Evolutionary conservation across 1,284 basidiomycete genomes (phyloP), one percentile per base, ranked within the genome.

Genomic region (Exobasidium cylindrosporum): DNA sequence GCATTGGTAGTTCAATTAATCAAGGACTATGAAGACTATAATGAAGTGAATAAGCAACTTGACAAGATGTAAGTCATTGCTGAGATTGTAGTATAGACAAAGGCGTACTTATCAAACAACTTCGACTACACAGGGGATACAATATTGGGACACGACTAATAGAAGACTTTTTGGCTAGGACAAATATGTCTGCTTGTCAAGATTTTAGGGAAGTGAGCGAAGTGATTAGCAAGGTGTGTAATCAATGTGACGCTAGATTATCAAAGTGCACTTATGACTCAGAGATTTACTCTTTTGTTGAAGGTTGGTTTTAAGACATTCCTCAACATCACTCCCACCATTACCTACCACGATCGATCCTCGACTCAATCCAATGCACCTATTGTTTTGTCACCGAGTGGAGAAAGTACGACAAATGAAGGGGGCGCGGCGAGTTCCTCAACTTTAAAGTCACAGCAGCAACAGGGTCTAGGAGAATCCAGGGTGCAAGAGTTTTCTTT

Each of bases 251-350:
- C 26, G 46, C 13, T 21, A 47, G 7, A 10, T 47, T 7, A 47
- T 10, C 46, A n/a, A n/a, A n/a, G n/a, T n/a, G n/a, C n/a, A n/a
- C n/a, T n/a, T 17, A 21, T 44, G n/a, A n/a, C n/a, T n/a, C n/a
- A n/a, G n/a, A n/a, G n/a, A n/a, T n/a, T n/a, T n/a, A n/a, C n/a
- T n/a, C n/a, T n/a, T n/a, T n/a, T n/a, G n/a, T n/a, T n/a, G 6
- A 67, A 95, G 91, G 90, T 98, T 70, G 96, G 93, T n/a, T 98
- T 98, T 85, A 97, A 97, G 82, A 89, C 92, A 13, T 98, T 98
- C 81, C 83, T 99, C 60, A 97, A 97, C 80, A 90, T 97, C 70
- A 88, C 89, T 0, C 96, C 96, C 0, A 84, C 83, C 29, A 85
- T 97, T 54, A 86, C 87, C 6, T 92, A 95, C 72, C 84, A 65